Conservation (phyloP, 306 rosid species). For the Comarum palustre region DNA sequence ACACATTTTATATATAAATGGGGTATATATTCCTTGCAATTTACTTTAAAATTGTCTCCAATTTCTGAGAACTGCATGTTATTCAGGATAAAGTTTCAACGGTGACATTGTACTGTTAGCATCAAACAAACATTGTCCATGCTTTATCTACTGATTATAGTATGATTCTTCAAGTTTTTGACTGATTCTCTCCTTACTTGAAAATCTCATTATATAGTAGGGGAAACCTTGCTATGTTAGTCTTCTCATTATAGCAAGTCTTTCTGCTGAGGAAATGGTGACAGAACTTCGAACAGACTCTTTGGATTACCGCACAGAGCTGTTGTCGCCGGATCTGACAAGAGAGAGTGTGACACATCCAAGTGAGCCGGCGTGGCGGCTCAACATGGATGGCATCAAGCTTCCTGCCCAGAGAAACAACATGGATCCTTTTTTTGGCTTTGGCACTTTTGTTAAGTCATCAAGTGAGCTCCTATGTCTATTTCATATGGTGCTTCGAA, state of each 20-base stretch:
- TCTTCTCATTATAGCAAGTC: not conserved
- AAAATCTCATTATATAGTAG: not conserved
- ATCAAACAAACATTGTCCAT: conserved; percentile 36
- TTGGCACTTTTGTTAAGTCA: conserved; percentile 39
- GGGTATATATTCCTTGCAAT: not conserved
- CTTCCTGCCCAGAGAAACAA: conserved; percentile 43
- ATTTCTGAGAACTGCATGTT: not conserved
- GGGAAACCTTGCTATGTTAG: not conserved
- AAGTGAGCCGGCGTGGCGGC: conserved; percentile 72
- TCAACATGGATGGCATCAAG: conserved; percentile 57
- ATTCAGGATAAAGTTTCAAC: not conserved
- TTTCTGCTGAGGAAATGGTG: conserved; percentile 26
- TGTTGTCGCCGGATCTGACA: conserved; percentile 56
- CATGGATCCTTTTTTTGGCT: conserved; percentile 48
- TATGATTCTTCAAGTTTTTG: not conserved
- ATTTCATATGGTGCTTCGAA: not conserved
- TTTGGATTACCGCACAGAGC: conserved; percentile 56
- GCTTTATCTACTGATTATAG: conserved; percentile 23
- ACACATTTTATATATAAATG: not conserved
- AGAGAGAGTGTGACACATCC: conserved; percentile 34
- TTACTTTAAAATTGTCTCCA: not conserved
- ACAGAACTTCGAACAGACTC: conserved; percentile 49
- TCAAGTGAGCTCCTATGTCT: conserved; percentile 33
- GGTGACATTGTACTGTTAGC: not conserved
- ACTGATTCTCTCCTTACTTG: not conserved